Evolutionary conservation across 371 early-diverging fungal genomes (phyloP).

Genomic region (Rhizopus microsporus): DNA sequence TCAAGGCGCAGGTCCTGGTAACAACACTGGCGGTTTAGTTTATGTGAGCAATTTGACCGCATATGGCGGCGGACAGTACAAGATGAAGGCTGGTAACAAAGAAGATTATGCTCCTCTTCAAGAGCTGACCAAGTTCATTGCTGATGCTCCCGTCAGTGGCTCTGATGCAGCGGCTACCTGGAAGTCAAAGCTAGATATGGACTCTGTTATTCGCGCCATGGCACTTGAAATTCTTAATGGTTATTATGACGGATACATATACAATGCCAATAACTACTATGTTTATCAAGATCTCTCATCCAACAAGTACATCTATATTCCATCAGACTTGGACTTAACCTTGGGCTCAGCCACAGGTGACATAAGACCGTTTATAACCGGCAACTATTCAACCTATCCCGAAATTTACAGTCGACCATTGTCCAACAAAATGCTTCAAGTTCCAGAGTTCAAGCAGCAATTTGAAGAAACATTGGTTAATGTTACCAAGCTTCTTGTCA

Average conservation of each 20-base stretch:
- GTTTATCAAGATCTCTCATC: conserved; percentile 26
- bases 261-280: conserved; percentile 31
- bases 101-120: conserved; percentile 16
- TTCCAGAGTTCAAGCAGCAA: neutral
- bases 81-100: no score
- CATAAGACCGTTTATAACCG: conserved; percentile 11
- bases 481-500: conserved; percentile 7
- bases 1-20: conserved; percentile 17
- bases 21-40: no score
- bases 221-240: conserved; percentile 35
- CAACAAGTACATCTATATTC: conserved; percentile 3
- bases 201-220: conserved; percentile 29
- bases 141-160: conserved; percentile 5
- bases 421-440: conserved; percentile 9
- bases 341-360: conserved; percentile 20
- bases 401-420: conserved; percentile 22
- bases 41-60: no score
- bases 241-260: conserved; percentile 32
- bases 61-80: no score
- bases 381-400: conserved; percentile 32
- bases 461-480: conserved; percentile 3
- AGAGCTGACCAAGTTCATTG: conserved; percentile 31
- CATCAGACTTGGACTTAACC: conserved; percentile 29
- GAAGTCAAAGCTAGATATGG: conserved; percentile 28
- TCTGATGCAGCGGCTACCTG: conserved; percentile 16